These are phyloP conservation scores for Canavalia ensiformis DNA, from an alignment of 306 rosid genomes.

Conservation along the genomic window DNA sequence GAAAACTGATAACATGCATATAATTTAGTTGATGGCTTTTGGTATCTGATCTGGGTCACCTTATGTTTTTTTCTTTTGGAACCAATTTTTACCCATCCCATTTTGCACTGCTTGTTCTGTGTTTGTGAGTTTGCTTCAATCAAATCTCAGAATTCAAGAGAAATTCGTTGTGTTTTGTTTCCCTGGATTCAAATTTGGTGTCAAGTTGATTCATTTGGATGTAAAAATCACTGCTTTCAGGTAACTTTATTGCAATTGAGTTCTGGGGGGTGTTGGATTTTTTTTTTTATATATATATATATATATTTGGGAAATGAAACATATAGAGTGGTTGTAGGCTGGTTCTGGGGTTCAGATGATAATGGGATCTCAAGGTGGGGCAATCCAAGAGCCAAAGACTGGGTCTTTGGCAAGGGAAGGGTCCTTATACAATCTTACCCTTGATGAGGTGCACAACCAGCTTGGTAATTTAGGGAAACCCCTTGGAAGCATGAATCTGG, in stretches of 20 bases:
- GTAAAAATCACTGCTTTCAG: conserved; percentile 26
- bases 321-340: conserved; percentile 41
- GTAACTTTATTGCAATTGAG: conserved; percentile 38
- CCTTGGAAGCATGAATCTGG: conserved; percentile 94
- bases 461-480: conserved; percentile 95
- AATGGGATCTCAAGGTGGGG: conserved; percentile 92
- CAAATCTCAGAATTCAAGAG: conserved; percentile 34
- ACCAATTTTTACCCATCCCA: conserved; percentile 32
- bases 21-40: conserved; percentile 29
- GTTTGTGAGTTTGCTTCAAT: conserved; percentile 39
- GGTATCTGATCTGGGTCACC: conserved; percentile 46
- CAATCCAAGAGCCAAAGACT: conserved; percentile 67
- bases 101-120: conserved; percentile 45
- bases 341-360: conserved; percentile 55
- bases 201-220: conserved; percentile 30
- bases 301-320: conserved; percentile 24
- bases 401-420: conserved; percentile 71
- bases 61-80: conserved; percentile 21
- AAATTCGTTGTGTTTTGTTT: conserved; percentile 25
- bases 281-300: not conserved
- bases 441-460: conserved; percentile 96
- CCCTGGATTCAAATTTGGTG: conserved; percentile 40
- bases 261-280: conserved; percentile 31
- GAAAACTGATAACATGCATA: conserved; percentile 43
- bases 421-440: conserved; percentile 84